Percentiles rank a stretch among this genome's conserved stretches.
These are phyloP conservation scores for Esteya vermicola DNA, from an alignment of 2,329 filamentous ascomycete genomes.

Conservation along the genomic window DNA sequence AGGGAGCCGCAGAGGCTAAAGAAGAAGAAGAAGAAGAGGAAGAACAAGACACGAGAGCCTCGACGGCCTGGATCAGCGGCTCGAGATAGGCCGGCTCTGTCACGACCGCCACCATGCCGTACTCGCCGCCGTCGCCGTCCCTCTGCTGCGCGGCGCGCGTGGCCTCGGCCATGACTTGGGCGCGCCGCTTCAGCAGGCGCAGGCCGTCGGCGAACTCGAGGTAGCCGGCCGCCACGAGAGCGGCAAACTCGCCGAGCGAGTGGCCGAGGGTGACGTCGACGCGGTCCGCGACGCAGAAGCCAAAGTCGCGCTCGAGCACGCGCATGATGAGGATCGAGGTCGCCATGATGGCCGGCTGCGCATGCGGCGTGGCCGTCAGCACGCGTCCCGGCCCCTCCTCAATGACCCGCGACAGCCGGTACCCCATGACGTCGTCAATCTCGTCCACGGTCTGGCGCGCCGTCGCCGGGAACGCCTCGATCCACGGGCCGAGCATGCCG, in stretches of 20 bases:
- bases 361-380: constrained; percentile 72
- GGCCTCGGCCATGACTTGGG: constrained; percentile 70
- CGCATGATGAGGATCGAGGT: constrained; percentile 82
- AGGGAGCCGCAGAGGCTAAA: no score
- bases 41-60: no score
- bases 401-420: constrained; percentile 65
- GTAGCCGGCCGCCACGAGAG: constrained; percentile 73
- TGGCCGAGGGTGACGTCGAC: constrained; percentile 80
- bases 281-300: constrained; percentile 53
- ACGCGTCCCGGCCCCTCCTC: constrained; percentile 61
- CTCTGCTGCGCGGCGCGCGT: constrained; percentile 50
- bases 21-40: no score
- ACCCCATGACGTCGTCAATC: constrained; percentile 64
- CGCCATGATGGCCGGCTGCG: constrained; percentile 93
- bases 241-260: constrained; percentile 85
- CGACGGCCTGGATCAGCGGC: constrained; percentile 56
- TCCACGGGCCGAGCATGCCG: constrained; percentile 76
- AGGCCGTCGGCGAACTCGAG: constrained; percentile 66
- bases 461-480: constrained; percentile 70
- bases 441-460: constrained; percentile 67
- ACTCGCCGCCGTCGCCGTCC: constrained; percentile 61
- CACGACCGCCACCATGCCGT: constrained; percentile 88
- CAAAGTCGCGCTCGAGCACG: constrained; percentile 74
- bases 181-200: constrained; percentile 60
- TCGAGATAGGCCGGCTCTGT: constrained; percentile 69